Base-by-base conservation (phyloP, 495 filamentous ascomycete genomes). In the Melanomma pulvis-pyrius region DNA sequence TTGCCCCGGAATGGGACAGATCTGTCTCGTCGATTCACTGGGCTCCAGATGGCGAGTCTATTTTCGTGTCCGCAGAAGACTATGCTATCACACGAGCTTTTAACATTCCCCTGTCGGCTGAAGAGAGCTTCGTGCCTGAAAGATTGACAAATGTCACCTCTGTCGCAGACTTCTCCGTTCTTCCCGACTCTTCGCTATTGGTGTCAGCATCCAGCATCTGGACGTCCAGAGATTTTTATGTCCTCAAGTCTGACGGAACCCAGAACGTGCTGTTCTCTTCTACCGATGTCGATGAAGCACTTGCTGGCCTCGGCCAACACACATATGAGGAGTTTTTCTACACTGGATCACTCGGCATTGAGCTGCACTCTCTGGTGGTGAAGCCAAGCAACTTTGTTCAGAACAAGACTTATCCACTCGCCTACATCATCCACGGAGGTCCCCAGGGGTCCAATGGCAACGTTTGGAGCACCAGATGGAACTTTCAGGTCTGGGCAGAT, bases 401-500 rank as follows among this genome's bases (percentile, higher is more conserved):
- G 60, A 77, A 72, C 55, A 79, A 81, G 68, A 80, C 61, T 24
- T 86, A 86, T 62, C 83, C 83, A 0, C 77, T 85, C 0, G 67
- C 79, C 7, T 80, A 78, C 71, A 79, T 78, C 52, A 77, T 86
- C 50, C 83, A 86, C 66, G 82, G 82, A 57, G 82, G 82, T 15
- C 83, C 83, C 17, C 82, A 84, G 70, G 74, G 79, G 30, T 74
- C 78, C 15, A 82, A 80, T 78, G 68, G 59, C 17, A 77, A 84
- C 69, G 77, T 73, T 21, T 86, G 83, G 83, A 79, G 75, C 59
- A 80, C 72, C 6, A 73, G 81, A 1, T 85, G 81, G 80, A 85
- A 84, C 65, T 75, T 73, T 30, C 81, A 81, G 59, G 78, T 82
- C 52, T 84, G 79, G 61, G 83, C 83, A 17, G 83, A 86, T 57